Percentiles rank a stretch among this genome's conserved stretches.
These are phyloP conservation scores for Lepidium africanum DNA, from an alignment of 345 rosid genomes.

Conservation along the genomic window DNA sequence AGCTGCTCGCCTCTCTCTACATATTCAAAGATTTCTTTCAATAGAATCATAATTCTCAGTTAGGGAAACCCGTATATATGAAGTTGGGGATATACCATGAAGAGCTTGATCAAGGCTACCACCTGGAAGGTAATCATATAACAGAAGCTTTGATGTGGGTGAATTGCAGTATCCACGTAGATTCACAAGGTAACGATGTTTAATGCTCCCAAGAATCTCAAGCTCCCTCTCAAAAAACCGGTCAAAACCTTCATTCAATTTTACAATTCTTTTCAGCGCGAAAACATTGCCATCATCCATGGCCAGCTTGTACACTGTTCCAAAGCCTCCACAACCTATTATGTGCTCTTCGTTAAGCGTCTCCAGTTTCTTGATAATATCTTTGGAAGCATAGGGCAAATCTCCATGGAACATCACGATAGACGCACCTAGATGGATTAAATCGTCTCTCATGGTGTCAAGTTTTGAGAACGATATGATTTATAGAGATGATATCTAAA, in stretches of 20 bases:
- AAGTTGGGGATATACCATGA: slow-evolving; percentile 50
- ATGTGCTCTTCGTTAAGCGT: slow-evolving; percentile 76
- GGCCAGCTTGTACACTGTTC: slow-evolving; percentile 85
- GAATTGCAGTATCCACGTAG: slow-evolving; percentile 97
- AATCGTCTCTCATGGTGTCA: slow-evolving; percentile 1
- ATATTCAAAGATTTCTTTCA: slow-evolving; percentile 5
- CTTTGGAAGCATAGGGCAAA: slow-evolving; percentile 91
- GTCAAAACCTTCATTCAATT: slow-evolving; percentile 87
- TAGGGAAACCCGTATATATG: neutral
- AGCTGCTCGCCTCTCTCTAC: slow-evolving; percentile 81
- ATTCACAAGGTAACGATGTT: slow-evolving; percentile 90
- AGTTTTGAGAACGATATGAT: neutral
- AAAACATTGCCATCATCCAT: slow-evolving; percentile 96
- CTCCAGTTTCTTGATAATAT: slow-evolving; percentile 87
- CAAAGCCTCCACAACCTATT: slow-evolving; percentile 94
- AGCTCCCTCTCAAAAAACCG: slow-evolving; percentile 97
- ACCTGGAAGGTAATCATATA: slow-evolving; percentile 89
- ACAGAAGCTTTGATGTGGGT: slow-evolving; percentile 75
- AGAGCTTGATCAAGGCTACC: slow-evolving; percentile 96
- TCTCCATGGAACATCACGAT: slow-evolving; percentile 98
- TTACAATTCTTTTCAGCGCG: slow-evolving; percentile 82
- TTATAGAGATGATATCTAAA: slow-evolving; percentile 6
- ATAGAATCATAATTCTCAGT: neutral
- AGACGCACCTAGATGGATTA: slow-evolving; percentile 69
- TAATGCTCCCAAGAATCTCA: slow-evolving; percentile 97